Percentiles rank a stretch among this genome's conserved stretches.
These are phyloP conservation scores for Penicillium chermesinum DNA, from an alignment of 495 filamentous ascomycete species.

Conservation along the genomic window DNA sequence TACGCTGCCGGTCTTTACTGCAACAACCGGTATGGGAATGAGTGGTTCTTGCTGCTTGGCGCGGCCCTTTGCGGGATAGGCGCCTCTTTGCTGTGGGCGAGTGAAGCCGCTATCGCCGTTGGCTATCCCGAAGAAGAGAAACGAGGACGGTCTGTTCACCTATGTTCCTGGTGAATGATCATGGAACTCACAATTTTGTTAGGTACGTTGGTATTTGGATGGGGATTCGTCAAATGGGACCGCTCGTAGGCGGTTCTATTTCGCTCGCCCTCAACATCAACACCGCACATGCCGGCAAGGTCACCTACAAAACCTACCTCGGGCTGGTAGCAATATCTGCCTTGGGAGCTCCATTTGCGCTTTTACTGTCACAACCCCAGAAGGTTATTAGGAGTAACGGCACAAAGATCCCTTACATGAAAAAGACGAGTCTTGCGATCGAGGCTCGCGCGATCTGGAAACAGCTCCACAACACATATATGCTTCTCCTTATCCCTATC, in stretches of 20 bases:
- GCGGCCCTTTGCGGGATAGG: constrained; percentile 50
- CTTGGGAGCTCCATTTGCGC: constrained; percentile 46
- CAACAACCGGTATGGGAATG: constrained; percentile 52
- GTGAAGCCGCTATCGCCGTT: constrained; percentile 53
- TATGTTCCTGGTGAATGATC: too few species aligned
- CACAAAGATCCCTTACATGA: constrained; percentile 34
- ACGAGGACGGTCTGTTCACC: constrained; percentile 38
- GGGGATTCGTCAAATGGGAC: constrained; percentile 51
- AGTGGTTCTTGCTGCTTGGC: constrained; percentile 54
- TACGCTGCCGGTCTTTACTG: constrained; percentile 54
- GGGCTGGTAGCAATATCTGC: constrained; percentile 50
- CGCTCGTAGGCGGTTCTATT: constrained; percentile 52
- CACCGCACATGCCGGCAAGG: constrained; percentile 44
- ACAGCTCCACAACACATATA: constrained; percentile 40
- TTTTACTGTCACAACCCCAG: constrained; percentile 48
- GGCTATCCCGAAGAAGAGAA: constrained; percentile 52
- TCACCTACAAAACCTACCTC: constrained; percentile 50
- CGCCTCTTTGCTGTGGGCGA: constrained; percentile 53
- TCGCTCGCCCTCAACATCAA: constrained; percentile 50
- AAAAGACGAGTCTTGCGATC: constrained; percentile 35
- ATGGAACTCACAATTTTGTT: not conserved
- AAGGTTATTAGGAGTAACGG: constrained; percentile 51
- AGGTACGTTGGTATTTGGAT: constrained; percentile 51
- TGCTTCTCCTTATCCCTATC: constrained; percentile 50
- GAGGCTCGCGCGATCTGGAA: constrained; percentile 46